Conservation (phyloP, 805 yeast genomes). For the Cyberlindnera mrakii region DNA sequence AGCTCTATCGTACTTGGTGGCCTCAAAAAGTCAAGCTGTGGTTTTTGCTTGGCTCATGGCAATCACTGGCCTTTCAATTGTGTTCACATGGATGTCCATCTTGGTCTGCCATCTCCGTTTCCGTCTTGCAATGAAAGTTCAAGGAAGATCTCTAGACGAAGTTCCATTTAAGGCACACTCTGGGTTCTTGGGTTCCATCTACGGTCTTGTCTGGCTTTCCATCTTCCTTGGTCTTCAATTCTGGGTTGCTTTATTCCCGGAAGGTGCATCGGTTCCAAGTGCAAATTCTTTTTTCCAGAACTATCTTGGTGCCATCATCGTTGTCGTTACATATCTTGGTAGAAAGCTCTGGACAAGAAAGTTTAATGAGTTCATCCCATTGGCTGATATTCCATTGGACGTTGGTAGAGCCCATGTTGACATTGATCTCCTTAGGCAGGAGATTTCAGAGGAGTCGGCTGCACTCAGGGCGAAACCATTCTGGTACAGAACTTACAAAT, state of each 20-base stretch:
- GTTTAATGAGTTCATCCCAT: slow-evolving; percentile 35
- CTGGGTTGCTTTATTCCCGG: slow-evolving; percentile 43
- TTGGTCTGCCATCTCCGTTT: slow-evolving; percentile 38
- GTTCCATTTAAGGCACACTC: slow-evolving; percentile 36
- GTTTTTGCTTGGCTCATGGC: slow-evolving; percentile 45
- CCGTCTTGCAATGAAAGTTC: slow-evolving; percentile 37
- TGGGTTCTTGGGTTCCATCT: slow-evolving; percentile 37
- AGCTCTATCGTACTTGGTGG: slow-evolving; percentile 38
- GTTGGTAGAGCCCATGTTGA: slow-evolving; percentile 60
- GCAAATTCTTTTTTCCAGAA: slow-evolving; percentile 33
- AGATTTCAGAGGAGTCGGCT: slow-evolving; percentile 52
- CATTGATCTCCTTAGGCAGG: slow-evolving; percentile 48
- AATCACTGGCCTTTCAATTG: slow-evolving; percentile 40
- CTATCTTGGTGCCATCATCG: slow-evolving; percentile 37
- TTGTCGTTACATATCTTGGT: slow-evolving; percentile 31
- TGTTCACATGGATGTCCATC: slow-evolving; percentile 47
- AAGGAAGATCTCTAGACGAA: slow-evolving; percentile 36
- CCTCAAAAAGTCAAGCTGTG: slow-evolving; percentile 32
- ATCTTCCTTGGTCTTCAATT: slow-evolving; percentile 38
- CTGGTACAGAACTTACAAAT: slow-evolving; percentile 44
- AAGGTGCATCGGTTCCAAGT: slow-evolving; percentile 27
- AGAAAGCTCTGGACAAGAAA: slow-evolving; percentile 39
- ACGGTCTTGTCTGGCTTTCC: slow-evolving; percentile 30
- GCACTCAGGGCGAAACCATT: slow-evolving; percentile 38
- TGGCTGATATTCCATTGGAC: slow-evolving; percentile 50